Conservation (phyloP, 2,329 filamentous ascomycete genomes). For the Cercospora janseana region DNA sequence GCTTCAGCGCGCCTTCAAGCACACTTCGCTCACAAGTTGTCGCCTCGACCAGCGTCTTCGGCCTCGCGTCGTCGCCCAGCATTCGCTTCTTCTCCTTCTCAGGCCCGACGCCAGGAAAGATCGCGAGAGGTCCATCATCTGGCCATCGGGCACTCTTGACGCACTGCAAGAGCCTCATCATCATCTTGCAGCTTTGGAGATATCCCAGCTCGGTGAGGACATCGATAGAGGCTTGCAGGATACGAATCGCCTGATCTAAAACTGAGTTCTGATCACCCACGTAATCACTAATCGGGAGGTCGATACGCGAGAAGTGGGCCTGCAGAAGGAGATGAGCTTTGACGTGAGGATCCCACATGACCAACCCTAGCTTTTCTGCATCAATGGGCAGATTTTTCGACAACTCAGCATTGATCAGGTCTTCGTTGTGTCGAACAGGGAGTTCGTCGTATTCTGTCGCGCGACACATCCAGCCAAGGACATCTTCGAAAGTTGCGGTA, state of each 20-base stretch:
- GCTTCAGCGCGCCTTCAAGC: conserved; percentile 44
- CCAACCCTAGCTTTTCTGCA: conserved; percentile 64
- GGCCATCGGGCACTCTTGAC: conserved; percentile 95
- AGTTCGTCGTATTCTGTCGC: conserved; percentile 97
- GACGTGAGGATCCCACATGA: conserved; percentile 98
- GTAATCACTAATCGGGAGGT: conserved; percentile 93
- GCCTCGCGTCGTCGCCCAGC: conserved; percentile 35
- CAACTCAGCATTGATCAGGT: conserved; percentile 90
- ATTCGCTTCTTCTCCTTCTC: conserved; percentile 46
- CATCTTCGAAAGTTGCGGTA: conserved; percentile 74
- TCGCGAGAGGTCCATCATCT: conserved; percentile 71
- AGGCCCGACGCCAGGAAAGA: conserved; percentile 69
- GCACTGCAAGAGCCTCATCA: conserved; percentile 83
- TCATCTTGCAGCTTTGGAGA: conserved; percentile 71
- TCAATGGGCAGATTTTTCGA: conserved; percentile 75
- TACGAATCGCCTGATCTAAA: conserved; percentile 92
- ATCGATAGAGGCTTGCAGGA: conserved; percentile 92
- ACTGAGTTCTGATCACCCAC: conserved; percentile 88
- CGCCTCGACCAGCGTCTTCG: conserved; percentile 42
- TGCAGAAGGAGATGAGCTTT: conserved; percentile 93
- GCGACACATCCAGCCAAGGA: conserved; percentile 85
- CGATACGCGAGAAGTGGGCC: conserved; percentile 88
- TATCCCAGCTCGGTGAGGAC: conserved; percentile 87
- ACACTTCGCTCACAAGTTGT: conserved; percentile 36
- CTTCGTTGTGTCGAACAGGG: conserved; percentile 96